Evolutionary conservation across 2,329 filamentous ascomycete genomes (phyloP).

Genomic region (Decorospora gaudefroyi): DNA sequence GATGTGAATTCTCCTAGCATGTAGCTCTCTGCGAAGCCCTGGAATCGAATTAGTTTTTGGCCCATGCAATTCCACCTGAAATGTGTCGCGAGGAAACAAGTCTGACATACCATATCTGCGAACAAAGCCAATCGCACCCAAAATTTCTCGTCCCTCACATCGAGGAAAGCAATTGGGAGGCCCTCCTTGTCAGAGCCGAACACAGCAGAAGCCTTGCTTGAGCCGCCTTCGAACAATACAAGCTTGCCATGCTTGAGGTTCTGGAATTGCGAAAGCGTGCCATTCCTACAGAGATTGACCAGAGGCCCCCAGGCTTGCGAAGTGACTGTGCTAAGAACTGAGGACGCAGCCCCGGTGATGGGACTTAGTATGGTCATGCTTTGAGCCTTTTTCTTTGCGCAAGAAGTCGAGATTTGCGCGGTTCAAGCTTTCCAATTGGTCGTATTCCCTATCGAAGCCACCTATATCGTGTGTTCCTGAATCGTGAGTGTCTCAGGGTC

Average conservation of each 20-base stretch:
- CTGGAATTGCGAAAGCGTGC: conserved; percentile 53
- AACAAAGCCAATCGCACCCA: conserved; percentile 72
- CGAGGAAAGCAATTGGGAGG: conserved; percentile 58
- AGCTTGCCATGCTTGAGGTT: conserved; percentile 55
- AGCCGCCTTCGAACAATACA: conserved; percentile 51
- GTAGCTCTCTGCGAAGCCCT: conserved; percentile 72
- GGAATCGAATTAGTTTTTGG: not conserved
- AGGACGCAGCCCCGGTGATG: conserved; percentile 46
- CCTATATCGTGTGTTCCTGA: too few relatives aligned
- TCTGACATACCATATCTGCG: conserved; percentile 68
- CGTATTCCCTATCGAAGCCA: too few relatives aligned
- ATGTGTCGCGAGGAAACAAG: too few relatives aligned
- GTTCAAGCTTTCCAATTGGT: too few relatives aligned
- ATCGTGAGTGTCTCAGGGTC: too few relatives aligned
- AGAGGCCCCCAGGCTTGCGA: conserved; percentile 56
- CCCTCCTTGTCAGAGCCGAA: conserved; percentile 49
- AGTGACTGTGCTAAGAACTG: conserved; percentile 50
- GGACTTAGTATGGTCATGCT: conserved; percentile 46
- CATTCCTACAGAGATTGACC: conserved; percentile 52
- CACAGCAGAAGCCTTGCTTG: conserved; percentile 51
- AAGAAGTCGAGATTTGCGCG: not conserved
- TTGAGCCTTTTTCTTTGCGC: not conserved
- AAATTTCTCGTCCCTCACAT: conserved; percentile 68
- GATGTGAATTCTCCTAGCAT: conserved; percentile 74
- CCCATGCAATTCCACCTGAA: too few relatives aligned